These are phyloP conservation scores for Wickerhamomyces ciferrii DNA, from an alignment of 805 yeast genomes.

Conservation along the genomic window DNA sequence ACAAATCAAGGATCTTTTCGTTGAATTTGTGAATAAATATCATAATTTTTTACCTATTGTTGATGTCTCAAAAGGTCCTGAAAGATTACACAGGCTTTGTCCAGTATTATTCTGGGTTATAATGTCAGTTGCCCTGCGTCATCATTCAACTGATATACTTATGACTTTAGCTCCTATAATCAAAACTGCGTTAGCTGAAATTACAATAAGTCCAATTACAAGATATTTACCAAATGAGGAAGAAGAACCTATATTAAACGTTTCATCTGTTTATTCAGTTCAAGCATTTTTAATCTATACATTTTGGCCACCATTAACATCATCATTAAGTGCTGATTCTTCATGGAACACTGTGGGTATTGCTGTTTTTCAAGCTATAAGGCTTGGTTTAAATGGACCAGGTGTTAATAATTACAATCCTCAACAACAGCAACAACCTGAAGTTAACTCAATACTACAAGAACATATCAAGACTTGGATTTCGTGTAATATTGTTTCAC, in stretches of 20 bases:
- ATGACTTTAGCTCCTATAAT: slow-evolving; percentile 61
- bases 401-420: slow-evolving; percentile 42
- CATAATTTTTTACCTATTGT: slow-evolving; percentile 88
- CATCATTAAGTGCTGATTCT: slow-evolving; percentile 91
- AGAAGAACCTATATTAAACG: slow-evolving; percentile 79
- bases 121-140: slow-evolving; percentile 75
- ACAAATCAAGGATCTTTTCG: slow-evolving; percentile 56
- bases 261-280: slow-evolving; percentile 88
- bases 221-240: slow-evolving; percentile 73
- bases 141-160: slow-evolving; percentile 43
- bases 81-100: slow-evolving; percentile 67
- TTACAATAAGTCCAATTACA: slow-evolving; percentile 86
- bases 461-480: slow-evolving; percentile 93
- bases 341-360: slow-evolving; percentile 94
- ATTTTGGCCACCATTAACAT: slow-evolving; percentile 94
- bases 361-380: slow-evolving; percentile 86
- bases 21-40: slow-evolving; percentile 70
- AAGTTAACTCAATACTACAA: slow-evolving; percentile 33
- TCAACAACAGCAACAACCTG: slow-evolving; percentile 30
- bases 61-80: slow-evolving; percentile 78
- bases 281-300: slow-evolving; percentile 88
- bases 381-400: slow-evolving; percentile 87
- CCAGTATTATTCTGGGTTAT: slow-evolving; percentile 94
- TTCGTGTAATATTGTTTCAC: slow-evolving; percentile 87
- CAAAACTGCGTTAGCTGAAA: slow-evolving; percentile 76